Percentiles rank a stretch among this genome's conserved stretches.
These are phyloP conservation scores for Corrigiola litoralis DNA, from an alignment of 179 eudicot species.

Conservation along the genomic window DNA sequence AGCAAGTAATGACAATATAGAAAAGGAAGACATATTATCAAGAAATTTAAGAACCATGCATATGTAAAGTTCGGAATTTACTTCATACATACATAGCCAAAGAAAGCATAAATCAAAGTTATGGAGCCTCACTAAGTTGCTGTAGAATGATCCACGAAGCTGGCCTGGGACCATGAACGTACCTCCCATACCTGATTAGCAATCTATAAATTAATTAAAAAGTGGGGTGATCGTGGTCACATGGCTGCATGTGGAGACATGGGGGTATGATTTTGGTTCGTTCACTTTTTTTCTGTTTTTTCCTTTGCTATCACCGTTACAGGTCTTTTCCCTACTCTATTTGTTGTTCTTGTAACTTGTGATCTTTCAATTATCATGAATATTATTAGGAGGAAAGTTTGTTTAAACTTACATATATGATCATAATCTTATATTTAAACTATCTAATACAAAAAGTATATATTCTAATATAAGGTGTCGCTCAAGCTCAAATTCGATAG, in stretches of 20 bases:
- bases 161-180: constrained; percentile 16
- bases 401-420: too few species aligned
- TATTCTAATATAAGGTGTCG: too few species aligned
- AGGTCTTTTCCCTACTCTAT: neutral
- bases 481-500: too few species aligned
- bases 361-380: too few species aligned
- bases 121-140: constrained; percentile 5
- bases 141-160: constrained; percentile 1
- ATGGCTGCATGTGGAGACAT: constrained; percentile 29
- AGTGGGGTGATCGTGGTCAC: constrained; percentile 21
- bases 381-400: too few species aligned
- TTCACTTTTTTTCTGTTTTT: neutral
- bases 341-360: neutral
- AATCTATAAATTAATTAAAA: neutral
- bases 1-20: too few species aligned
- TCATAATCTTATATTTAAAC: too few species aligned
- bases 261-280: neutral
- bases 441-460: too few species aligned
- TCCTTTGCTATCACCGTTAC: neutral
- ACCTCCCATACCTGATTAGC: constrained; percentile 17
- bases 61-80: too few species aligned
- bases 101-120: neutral
- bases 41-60: too few species aligned
- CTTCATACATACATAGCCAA: too few species aligned
- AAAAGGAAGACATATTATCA: too few species aligned